Evolutionary conservation across 192 early-diverging fungal species (phyloP).

Genomic region (Radiomyces spectabilis): DNA sequence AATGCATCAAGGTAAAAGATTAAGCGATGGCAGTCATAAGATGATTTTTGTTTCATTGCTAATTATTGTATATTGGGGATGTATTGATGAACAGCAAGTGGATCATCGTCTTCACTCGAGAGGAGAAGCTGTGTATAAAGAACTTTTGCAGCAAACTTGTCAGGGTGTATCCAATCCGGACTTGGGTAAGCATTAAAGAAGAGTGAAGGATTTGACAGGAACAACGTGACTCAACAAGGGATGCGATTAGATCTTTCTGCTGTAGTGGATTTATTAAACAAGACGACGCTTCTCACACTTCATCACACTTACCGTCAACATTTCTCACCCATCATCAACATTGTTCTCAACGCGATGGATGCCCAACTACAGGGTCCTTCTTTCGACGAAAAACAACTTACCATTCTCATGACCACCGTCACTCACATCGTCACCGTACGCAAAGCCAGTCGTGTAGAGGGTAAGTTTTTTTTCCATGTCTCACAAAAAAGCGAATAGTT

Average conservation of each 20-base stretch:
- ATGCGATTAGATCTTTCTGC: background rate
- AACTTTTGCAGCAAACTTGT: conserved; percentile 26
- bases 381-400: conserved; percentile 29
- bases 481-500: background rate
- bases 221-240: conserved; percentile 1
- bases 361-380: conserved; percentile 20
- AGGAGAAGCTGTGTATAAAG: conserved; percentile 33
- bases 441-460: conserved; percentile 43
- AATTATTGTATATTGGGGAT: background rate
- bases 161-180: too few relatives aligned
- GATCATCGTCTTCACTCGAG: conserved; percentile 43
- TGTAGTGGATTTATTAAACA: conserved; percentile 27
- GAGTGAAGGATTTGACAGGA: conserved; percentile 20
- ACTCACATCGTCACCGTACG: conserved; percentile 42
- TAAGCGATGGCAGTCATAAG: background rate
- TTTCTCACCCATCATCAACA: conserved; percentile 35
- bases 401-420: conserved; percentile 32
- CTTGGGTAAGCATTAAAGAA: too few relatives aligned
- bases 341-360: conserved; percentile 26
- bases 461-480: too few relatives aligned
- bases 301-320: conserved; percentile 43
- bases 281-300: conserved; percentile 41
- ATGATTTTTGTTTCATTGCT: too few relatives aligned
- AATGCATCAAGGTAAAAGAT: conserved; percentile 62
- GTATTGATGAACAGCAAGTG: conserved; percentile 24